Evolutionary conservation across 202 grass and related monocot genomes (phyloP), one percentile per base, ranked within the genome.

Genomic region (Miscanthus sacchariflorus): DNA sequence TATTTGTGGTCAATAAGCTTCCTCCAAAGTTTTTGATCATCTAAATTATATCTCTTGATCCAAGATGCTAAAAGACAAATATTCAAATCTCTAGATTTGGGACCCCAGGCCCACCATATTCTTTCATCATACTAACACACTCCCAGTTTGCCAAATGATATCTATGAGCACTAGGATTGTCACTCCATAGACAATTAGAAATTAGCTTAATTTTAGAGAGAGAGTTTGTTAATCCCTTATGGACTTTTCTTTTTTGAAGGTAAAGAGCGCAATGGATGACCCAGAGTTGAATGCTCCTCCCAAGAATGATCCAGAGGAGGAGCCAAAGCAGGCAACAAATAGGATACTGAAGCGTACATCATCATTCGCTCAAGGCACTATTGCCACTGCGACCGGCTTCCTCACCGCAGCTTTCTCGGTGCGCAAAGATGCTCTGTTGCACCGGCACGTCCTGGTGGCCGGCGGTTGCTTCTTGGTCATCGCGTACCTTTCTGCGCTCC

Each of bases 391-490:
- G 7, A 84, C 73, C 17, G 40, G 61, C 50, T 83, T 93, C 65
- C 9, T 74, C 1, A 81, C 80, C 14, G 23, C 91, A 18, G 77
- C 68, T 28, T 80, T 93, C 68, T 49, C 81, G 6, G 59, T 64
- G 43, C 49, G 36, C 45, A 86, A 92, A 71, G 74, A 90, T 23
- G 85, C 90, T n/a, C 69, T 77, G 7, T 6, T 81, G 72, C 43
- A 89, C 67, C 65, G 27, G 17, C n/a, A 90, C 7, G 19, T 81
- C 50, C 76, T 93, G n/a, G 78, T 40, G 4, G 72, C 72, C 28
- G 79, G 77, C 24, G 76, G 70, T 1, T 70, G 65, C 68, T 93
- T 70, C 49, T 66, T 89, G 24, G 59, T 87, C 6, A 6, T 76
- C 0, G 87, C 88, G 2, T 90, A 71, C 28, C 42, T 92, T 0